These are phyloP conservation scores for Phytophthora fragariaefolia DNA, from an alignment of 352 stramenopile genomes.

Conservation along the genomic window DNA sequence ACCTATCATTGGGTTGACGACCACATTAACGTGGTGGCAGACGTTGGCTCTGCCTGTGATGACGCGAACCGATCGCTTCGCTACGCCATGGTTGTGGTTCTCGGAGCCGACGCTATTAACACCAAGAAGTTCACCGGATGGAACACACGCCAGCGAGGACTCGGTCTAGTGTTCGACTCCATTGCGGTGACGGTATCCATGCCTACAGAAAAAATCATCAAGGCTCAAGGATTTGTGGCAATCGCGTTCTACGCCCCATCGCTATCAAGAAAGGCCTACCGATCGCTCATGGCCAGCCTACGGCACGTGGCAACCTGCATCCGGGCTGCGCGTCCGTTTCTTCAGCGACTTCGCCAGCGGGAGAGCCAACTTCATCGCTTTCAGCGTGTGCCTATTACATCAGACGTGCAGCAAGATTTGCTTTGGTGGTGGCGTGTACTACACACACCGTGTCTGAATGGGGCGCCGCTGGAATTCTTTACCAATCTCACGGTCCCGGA, in stretches of 20 bases:
- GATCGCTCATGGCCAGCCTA: background rate
- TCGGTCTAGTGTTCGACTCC: too few relatives aligned
- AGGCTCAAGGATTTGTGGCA: background rate
- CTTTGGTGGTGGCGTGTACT: slow-evolving; percentile 25
- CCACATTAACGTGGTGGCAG: too few relatives aligned
- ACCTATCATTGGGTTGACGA: too few relatives aligned
- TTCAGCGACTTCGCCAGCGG: slow-evolving; percentile 4
- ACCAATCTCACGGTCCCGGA: background rate
- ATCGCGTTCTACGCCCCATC: background rate
- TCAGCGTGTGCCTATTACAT: background rate
- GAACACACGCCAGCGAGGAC: too few relatives aligned
- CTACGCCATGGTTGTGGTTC: too few relatives aligned
- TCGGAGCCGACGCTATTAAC: too few relatives aligned
- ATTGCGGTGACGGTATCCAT: slow-evolving; percentile 2
- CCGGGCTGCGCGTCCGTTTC: slow-evolving; percentile 5
- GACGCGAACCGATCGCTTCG: too few relatives aligned
- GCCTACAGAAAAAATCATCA: slow-evolving; percentile 1
- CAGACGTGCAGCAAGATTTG: slow-evolving; percentile 8
- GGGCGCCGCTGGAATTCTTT: slow-evolving; percentile 15
- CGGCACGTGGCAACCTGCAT: slow-evolving; percentile 14
- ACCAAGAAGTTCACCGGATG: too few relatives aligned
- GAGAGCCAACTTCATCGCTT: background rate
- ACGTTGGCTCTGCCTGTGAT: too few relatives aligned
- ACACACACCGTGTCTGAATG: slow-evolving; percentile 8
- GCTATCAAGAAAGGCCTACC: background rate